phyloP scores from a whole-genome alignment of 2,329 filamentous ascomycete species.

The Pseudogymnoascus pannorum region DNA sequence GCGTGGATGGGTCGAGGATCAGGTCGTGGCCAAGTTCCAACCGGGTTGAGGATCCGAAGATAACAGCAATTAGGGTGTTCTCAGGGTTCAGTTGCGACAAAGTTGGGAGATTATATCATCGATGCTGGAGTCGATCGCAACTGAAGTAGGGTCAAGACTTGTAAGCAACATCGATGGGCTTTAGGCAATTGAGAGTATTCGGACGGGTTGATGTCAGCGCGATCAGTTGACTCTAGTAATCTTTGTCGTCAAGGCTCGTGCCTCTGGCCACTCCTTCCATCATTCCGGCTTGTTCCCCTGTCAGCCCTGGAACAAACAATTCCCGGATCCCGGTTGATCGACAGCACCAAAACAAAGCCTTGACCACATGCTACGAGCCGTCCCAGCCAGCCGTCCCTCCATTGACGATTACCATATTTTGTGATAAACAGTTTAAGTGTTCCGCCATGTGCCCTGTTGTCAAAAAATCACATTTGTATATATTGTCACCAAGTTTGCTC shows the following conservation, averaged over 20 bases:
- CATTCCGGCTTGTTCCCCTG: constrained; percentile 7
- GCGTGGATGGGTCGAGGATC: neutral
- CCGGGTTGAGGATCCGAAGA: neutral
- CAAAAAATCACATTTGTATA: neutral
- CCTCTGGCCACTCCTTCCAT: constrained; percentile 6
- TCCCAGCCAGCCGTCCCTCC: neutral
- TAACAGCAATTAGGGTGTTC: neutral
- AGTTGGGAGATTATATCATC: constrained; percentile 1
- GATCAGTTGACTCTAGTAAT: constrained; percentile 6
- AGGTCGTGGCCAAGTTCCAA: neutral
- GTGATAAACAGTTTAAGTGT: neutral
- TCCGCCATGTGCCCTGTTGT: neutral
- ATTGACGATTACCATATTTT: constrained; percentile 4
- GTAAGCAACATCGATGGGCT: neutral
- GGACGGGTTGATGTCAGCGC: neutral
- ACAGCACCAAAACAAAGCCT: constrained; percentile 2
- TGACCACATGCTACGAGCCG: neutral
- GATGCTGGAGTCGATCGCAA: neutral
- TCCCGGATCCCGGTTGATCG: neutral
- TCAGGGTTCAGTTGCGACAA: constrained; percentile 5
- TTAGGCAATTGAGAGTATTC: constrained; percentile 1
- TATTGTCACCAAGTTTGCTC: neutral
- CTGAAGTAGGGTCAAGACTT: neutral
- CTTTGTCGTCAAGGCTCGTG: constrained; percentile 3
- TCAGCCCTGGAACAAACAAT: constrained; percentile 5